Base-by-base conservation (phyloP, 768 basidiomycete species). In the Suillus plorans region DNA sequence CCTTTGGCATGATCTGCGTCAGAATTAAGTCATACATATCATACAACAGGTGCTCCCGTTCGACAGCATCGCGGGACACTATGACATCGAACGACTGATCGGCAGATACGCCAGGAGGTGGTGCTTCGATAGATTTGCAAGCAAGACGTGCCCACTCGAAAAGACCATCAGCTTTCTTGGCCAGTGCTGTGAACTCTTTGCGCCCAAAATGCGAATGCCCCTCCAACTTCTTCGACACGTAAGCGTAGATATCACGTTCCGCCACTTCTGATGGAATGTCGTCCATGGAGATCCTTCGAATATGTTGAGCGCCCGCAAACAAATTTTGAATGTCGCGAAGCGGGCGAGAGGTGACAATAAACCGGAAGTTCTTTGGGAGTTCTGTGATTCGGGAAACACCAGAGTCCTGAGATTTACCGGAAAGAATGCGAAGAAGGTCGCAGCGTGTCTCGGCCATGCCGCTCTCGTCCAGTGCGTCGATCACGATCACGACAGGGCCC, bases 401-500 rank as follows among this genome's bases (percentile, higher is more conserved):
- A 41, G 39, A 41, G 39, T 41, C 14, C 39, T 41, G 39, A 2
- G 16, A 22, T 62, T 57, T 31, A 13, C 42, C 41, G 1, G 59
- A 6, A 31, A 66, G 34, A 36, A 66, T 37, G 22, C 36, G 4
- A 18, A 76, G 70, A 52, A 74, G 63, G 5, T 20, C n/a, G 18
- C 31, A 25, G 4, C 67, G 66, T 62, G 64, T 39, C 5, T 20
- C 18, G 6, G 13, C 53, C 10, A 61, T 42, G 16, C 62, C 64
- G 39, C 65, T 68, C 47, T 66, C 69, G 52, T 71, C 69, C 22
- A 73, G 44, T 10, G 63, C 74, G 49, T 75, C 74, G 39, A 74
- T 69, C 58, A 75, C 63, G 31, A 73, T 61, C 18, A 72, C 58
- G 12, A 74, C 65, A 42, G 69, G 74, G 3, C 69, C 66, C 44